Evolutionary conservation across 345 rosid species (phyloP).

Genomic region (Gossypium sturtianum): DNA sequence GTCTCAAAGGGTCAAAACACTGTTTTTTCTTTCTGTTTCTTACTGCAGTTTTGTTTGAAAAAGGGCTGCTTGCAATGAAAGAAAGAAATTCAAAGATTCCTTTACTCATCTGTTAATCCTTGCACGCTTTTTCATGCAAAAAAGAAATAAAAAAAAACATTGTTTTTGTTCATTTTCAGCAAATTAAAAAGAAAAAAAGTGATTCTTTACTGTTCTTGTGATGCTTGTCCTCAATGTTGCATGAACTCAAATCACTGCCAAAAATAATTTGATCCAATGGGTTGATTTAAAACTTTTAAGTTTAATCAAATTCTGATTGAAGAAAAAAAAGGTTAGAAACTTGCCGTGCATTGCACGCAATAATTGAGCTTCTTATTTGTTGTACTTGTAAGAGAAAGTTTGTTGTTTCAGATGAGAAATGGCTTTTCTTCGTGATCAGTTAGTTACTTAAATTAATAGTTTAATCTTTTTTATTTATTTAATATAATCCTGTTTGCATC

Average conservation of each 20-base stretch:
- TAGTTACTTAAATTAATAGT: background rate
- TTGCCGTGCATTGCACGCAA: slow-evolving; percentile 24
- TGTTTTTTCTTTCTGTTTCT: background rate
- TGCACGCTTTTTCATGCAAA: slow-evolving; percentile 2
- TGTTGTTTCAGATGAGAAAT: slow-evolving; percentile 31
- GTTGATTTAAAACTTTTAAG: background rate
- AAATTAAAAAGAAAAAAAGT: background rate
- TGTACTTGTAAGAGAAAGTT: slow-evolving; percentile 1
- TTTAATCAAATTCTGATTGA: background rate
- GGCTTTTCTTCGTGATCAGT: slow-evolving; percentile 20
- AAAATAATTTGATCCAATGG: background rate
- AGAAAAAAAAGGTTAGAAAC: background rate
- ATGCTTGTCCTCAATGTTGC: background rate
- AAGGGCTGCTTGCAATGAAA: background rate
- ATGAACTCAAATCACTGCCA: background rate
- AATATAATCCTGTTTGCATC: background rate
- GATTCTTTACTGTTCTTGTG: background rate
- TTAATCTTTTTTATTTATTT: background rate
- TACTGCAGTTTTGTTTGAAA: background rate
- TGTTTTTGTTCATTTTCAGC: background rate
- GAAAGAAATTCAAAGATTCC: slow-evolving; percentile 4
- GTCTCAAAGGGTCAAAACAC: background rate
- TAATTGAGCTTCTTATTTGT: background rate
- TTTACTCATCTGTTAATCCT: slow-evolving; percentile 3
- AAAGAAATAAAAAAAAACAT: too few relatives aligned